Conservation (phyloP, 257 asterid species). For the Salvia rosmarinus region DNA sequence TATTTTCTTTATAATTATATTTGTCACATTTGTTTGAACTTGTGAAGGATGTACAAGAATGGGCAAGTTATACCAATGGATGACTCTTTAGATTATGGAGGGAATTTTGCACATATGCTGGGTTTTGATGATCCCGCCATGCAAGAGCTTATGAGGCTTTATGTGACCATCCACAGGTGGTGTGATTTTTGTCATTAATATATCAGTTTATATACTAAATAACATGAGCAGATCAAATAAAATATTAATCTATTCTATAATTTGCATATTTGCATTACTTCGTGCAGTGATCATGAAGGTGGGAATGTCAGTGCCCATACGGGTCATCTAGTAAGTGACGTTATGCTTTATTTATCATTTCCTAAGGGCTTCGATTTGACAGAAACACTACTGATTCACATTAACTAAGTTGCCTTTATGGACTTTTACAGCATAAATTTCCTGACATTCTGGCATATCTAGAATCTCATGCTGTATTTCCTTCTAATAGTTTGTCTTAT, state of each 20-base stretch:
- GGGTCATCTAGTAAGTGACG: conserved; percentile 86
- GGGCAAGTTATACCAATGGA: conserved; percentile 74
- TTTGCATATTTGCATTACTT: conserved; percentile 28
- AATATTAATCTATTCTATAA: conserved; percentile 4
- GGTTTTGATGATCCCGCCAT: conserved; percentile 86
- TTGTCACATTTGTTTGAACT: conserved; percentile 35
- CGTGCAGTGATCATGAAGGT: conserved; percentile 97
- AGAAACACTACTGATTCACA: not conserved
- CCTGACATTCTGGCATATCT: conserved; percentile 12
- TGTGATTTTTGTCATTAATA: conserved; percentile 1
- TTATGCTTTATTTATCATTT: conserved; percentile 13
- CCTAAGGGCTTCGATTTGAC: conserved; percentile 21
- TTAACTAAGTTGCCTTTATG: conserved; percentile 25
- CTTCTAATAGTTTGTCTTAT: conserved; percentile 2
- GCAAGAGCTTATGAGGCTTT: conserved; percentile 98
- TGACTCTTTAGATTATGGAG: conserved; percentile 94
- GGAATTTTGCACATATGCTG: conserved; percentile 92
- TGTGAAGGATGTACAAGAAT: conserved; percentile 83
- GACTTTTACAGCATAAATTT: conserved; percentile 1
- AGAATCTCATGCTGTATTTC: conserved; percentile 8
- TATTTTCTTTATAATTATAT: not conserved
- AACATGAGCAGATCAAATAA: not conserved
- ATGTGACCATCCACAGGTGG: conserved; percentile 90
- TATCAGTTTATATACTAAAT: conserved; percentile 12
- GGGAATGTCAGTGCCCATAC: conserved; percentile 99